phyloP scores from a whole-genome alignment of 805 yeast genomes.

The Ogataea zsoltii region DNA sequence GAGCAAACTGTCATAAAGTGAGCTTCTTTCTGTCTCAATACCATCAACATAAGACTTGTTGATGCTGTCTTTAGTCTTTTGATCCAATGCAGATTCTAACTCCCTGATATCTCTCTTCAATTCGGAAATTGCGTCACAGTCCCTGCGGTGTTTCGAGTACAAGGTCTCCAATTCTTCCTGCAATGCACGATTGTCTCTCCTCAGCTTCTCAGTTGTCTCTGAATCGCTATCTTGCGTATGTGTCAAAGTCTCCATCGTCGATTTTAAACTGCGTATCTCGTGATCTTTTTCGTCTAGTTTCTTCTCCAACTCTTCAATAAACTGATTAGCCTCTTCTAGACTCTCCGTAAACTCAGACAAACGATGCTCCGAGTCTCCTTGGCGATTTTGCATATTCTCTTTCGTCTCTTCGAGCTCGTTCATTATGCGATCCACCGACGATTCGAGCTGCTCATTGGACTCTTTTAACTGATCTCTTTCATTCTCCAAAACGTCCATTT shows the following conservation, averaged over 20 bases:
- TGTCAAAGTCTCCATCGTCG: constrained; percentile 26
- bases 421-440: constrained; percentile 7
- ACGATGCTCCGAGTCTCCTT: constrained; percentile 10
- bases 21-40: constrained; percentile 29
- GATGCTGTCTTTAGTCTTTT: constrained; percentile 7
- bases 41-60: constrained; percentile 31
- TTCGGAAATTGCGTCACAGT: constrained; percentile 5
- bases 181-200: background rate
- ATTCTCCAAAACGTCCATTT: constrained; percentile 9
- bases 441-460: constrained; percentile 10
- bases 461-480: constrained; percentile 19
- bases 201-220: background rate
- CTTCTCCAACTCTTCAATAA: constrained; percentile 26
- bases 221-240: constrained; percentile 24
- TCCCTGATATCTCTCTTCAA: constrained; percentile 9
- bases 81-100: constrained; percentile 4
- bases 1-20: constrained; percentile 21
- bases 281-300: constrained; percentile 24
- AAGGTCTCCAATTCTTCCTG: constrained; percentile 10
- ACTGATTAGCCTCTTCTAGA: constrained; percentile 15
- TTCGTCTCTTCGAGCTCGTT: constrained; percentile 7
- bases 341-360: constrained; percentile 16
- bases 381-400: constrained; percentile 4
- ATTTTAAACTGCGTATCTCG: constrained; percentile 13
- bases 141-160: constrained; percentile 7